Conservation (phyloP, 179 eudicot species). For the Beta lomatogona region DNA sequence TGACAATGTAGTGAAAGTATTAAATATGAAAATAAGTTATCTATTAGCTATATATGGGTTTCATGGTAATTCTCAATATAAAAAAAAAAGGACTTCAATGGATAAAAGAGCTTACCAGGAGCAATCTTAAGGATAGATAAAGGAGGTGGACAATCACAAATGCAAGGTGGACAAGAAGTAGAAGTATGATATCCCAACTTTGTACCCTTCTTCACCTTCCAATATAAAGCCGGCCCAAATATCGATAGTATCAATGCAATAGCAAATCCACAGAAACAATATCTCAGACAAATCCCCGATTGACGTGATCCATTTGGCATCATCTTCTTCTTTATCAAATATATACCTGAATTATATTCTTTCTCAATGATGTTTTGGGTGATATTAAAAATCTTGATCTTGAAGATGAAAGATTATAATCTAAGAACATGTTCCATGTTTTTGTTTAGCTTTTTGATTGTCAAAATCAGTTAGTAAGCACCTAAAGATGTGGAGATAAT, state of each 20-base stretch:
- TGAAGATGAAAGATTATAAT: background rate
- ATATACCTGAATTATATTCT: background rate
- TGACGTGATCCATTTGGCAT: slow-evolving; percentile 36
- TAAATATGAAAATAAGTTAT: background rate
- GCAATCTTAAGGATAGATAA: slow-evolving; percentile 63
- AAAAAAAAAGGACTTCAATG: background rate
- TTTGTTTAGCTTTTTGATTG: background rate
- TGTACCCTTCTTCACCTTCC: slow-evolving; percentile 59
- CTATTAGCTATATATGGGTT: too few relatives aligned
- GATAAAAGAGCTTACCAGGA: slow-evolving; percentile 45
- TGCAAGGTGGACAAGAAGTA: slow-evolving; percentile 57
- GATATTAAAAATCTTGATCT: background rate
- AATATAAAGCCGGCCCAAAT: slow-evolving; percentile 66
- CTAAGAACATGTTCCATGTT: background rate
- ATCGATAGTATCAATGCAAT: slow-evolving; percentile 59
- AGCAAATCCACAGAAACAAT: slow-evolving; percentile 60
- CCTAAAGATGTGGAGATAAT: slow-evolving; percentile 31
- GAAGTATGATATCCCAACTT: slow-evolving; percentile 35
- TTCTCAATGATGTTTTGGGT: background rate
- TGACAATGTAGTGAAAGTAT: background rate
- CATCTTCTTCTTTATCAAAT: slow-evolving; percentile 31
- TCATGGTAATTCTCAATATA: too few relatives aligned
- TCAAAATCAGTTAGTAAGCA: slow-evolving; percentile 6
- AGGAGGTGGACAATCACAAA: slow-evolving; percentile 76
- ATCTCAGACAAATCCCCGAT: slow-evolving; percentile 51